A percentile compares a stretch with the other conserved stretches of the same genome.
phyloP scores from a whole-genome alignment of 73 alveolate genomes.

The Stentor coeruleus region DNA sequence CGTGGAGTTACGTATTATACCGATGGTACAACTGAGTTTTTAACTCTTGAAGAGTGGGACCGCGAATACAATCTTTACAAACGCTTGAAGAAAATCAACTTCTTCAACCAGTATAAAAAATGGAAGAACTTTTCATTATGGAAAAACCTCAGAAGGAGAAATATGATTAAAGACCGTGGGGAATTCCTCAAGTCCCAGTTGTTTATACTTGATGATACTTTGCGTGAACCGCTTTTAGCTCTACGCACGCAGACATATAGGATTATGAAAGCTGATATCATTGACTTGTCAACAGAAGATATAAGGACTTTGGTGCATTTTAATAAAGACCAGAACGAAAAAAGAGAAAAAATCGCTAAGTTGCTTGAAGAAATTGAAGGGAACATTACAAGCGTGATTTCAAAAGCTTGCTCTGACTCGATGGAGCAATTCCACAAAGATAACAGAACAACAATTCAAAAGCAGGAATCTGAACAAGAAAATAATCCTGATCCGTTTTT shows the following conservation, averaged over 20 bases:
- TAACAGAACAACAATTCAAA: slow-evolving; percentile 67
- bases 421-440: slow-evolving; percentile 75
- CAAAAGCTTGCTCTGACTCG: slow-evolving; percentile 66
- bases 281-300: slow-evolving; percentile 54
- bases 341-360: slow-evolving; percentile 50
- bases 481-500: slow-evolving; percentile 69
- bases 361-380: slow-evolving; percentile 51
- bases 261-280: slow-evolving; percentile 60
- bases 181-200: slow-evolving; percentile 65
- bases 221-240: slow-evolving; percentile 64
- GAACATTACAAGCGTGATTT: slow-evolving; percentile 55
- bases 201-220: slow-evolving; percentile 68
- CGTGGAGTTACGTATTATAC: slow-evolving; percentile 60
- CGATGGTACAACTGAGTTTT: slow-evolving; percentile 47
- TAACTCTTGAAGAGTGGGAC: slow-evolving; percentile 64
- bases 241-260: slow-evolving; percentile 57
- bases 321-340: slow-evolving; percentile 47
- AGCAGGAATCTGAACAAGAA: slow-evolving; percentile 51
- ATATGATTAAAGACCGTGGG: slow-evolving; percentile 59
- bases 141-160: slow-evolving; percentile 80
- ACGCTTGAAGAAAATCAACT: slow-evolving; percentile 53
- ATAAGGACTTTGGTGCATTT: slow-evolving; percentile 60
- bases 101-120: slow-evolving; percentile 65
- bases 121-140: slow-evolving; percentile 85
- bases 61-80: slow-evolving; percentile 48